phyloP scores from a whole-genome alignment of 768 basidiomycete genomes.

The Russula griseocarnosa region DNA sequence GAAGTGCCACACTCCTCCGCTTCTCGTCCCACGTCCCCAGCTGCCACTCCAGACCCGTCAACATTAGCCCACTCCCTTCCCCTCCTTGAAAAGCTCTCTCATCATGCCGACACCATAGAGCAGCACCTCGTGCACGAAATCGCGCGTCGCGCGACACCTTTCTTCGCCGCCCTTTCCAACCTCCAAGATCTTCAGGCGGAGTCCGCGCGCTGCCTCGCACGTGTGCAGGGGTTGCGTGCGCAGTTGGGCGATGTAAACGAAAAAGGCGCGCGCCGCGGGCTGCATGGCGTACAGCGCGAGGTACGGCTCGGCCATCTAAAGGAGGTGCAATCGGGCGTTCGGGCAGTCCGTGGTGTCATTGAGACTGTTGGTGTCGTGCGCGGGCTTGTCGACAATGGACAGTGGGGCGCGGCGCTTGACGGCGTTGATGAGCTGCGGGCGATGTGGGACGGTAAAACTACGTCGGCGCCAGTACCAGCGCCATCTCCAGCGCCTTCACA shows the following conservation, averaged over 20 bases:
- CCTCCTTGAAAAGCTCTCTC: constrained; percentile 84
- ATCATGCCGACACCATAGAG: constrained; percentile 90
- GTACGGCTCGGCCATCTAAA: constrained; percentile 57
- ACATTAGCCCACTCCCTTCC: constrained; percentile 65
- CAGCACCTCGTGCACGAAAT: constrained; percentile 94
- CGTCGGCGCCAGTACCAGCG: background rate
- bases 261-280: constrained; percentile 71
- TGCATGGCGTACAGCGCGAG: constrained; percentile 68
- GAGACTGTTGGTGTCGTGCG: constrained; percentile 74
- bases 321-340: constrained; percentile 57
- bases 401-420: constrained; percentile 82
- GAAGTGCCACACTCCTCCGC: constrained; percentile 34
- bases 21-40: constrained; percentile 30
- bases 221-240: constrained; percentile 66
- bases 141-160: constrained; percentile 82
- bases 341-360: constrained; percentile 62
- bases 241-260: constrained; percentile 74
- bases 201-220: constrained; percentile 73
- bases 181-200: constrained; percentile 89
- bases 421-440: constrained; percentile 65
- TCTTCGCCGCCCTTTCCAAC: constrained; percentile 95
- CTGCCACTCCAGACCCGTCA: constrained; percentile 47
- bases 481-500: background rate
- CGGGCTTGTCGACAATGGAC: constrained; percentile 73
- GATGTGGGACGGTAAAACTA: constrained; percentile 44